These are phyloP conservation scores for Cercospora brassicicola DNA, from an alignment of 2,329 filamentous ascomycete species.

Conservation along the genomic window DNA sequence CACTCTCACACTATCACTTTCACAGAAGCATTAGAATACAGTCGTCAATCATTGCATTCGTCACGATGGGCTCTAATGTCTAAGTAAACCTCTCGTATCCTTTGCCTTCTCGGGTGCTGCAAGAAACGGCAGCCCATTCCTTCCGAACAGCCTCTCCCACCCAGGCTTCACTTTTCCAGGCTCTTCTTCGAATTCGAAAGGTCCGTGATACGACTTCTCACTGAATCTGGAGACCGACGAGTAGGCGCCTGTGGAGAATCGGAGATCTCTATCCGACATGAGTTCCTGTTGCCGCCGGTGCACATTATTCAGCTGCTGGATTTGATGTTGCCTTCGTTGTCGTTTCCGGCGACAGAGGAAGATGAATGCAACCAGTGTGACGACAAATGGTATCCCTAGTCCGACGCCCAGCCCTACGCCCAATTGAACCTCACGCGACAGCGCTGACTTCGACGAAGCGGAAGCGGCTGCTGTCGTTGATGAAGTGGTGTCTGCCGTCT, in stretches of 20 bases:
- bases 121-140: conserved; percentile 2
- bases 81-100: not conserved
- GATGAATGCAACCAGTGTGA: not conserved
- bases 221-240: conserved; percentile 14
- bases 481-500: not conserved
- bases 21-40: not conserved
- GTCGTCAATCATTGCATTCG: not conserved
- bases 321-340: conserved; percentile 12
- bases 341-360: conserved; percentile 7
- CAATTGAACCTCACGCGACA: conserved; percentile 9
- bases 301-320: conserved; percentile 8
- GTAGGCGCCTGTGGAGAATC: conserved; percentile 3
- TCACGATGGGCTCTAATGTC: not conserved
- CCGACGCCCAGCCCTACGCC: conserved; percentile 17
- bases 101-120: conserved; percentile 6
- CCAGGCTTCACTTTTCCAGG: conserved; percentile 11
- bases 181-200: conserved; percentile 19
- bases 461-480: not conserved
- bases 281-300: not conserved
- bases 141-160: conserved; percentile 14
- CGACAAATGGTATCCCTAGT: conserved; percentile 10
- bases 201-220: conserved; percentile 17
- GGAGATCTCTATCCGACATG: not conserved
- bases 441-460: not conserved
- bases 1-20: not conserved